Conservation (phyloP, 768 basidiomycete genomes). For the Pleurotus tuber-regium region DNA sequence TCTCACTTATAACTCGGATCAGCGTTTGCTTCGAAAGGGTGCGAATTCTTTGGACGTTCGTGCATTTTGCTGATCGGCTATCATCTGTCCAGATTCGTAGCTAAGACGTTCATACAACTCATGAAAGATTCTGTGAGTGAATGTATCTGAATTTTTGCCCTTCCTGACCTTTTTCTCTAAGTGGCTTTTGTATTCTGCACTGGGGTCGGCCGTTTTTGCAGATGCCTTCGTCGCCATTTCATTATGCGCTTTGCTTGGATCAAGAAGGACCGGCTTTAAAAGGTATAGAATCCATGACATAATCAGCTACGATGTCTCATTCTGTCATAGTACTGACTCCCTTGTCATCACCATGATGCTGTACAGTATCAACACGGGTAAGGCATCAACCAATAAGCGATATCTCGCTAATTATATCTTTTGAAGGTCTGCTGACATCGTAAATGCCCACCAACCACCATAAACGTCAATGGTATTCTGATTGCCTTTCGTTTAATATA, state of each 20-base stretch:
- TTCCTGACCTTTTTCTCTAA: constrained; percentile 6
- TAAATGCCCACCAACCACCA: not conserved
- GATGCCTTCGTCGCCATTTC: constrained; percentile 42
- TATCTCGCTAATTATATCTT: not conserved
- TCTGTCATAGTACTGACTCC: constrained; percentile 30
- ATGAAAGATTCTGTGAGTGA: not conserved
- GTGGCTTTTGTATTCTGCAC: constrained; percentile 29
- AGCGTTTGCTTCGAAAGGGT: constrained; percentile 31
- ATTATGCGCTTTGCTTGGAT: constrained; percentile 39
- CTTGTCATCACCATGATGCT: constrained; percentile 41
- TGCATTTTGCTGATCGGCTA: not conserved
- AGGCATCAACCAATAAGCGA: not conserved
- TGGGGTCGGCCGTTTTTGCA: constrained; percentile 38
- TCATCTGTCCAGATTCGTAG: constrained; percentile 18
- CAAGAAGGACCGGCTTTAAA: constrained; percentile 34
- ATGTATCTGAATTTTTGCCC: not conserved
- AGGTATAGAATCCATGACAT: constrained; percentile 20
- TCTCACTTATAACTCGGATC: not conserved
- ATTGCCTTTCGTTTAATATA: not conserved
- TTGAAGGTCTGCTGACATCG: constrained; percentile 5
- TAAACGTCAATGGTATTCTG: constrained; percentile 11
- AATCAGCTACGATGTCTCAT: not conserved
- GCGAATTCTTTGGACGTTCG: constrained; percentile 10
- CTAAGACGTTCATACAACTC: constrained; percentile 24
- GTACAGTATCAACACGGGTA: constrained; percentile 46